Evolutionary conservation across 495 filamentous ascomycete species (phyloP), one percentile per base, ranked within the genome.

Genomic region (Rhypophila decipiens): DNA sequence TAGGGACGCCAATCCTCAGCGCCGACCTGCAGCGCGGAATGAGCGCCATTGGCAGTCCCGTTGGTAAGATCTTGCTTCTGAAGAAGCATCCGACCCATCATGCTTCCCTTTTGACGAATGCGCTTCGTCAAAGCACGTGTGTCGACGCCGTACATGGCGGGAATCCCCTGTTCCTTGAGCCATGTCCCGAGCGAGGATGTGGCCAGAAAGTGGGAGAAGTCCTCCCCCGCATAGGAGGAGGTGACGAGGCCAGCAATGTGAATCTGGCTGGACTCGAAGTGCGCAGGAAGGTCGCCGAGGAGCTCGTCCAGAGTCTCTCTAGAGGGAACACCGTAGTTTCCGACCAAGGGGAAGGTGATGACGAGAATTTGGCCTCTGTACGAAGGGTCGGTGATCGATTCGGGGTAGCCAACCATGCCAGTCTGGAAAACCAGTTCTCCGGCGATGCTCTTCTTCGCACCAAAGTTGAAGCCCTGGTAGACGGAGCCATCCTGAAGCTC

Each of bases 351-450:
- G 64, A 95, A 88, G 42, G 93, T 99, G 76, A 99, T 96, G 60
- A 97, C 91, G 57, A 96, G 74, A 48, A 97, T 97, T 72, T 99
- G 94, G 34, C 94, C 94, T 54, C 94, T 89, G 76, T 99, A 99
- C 24, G 93, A 97, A 29, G 93, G 94, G 59, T 97, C 94, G 61
- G 93, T 97, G 79, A 99, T 80, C 38, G 90, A 95, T 72, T 98
- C 93, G 24, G 93, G 90, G 62, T 98, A 98, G 51, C 93, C 93
- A 47, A 98, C 93, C 93, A 98, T 95, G 61, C 93, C 93, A 41
- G 93, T 98, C 76, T 98, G 93, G 73, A 98, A 98, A 67, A 98
- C 93, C 63, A 97, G 74, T 78, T 98, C 93, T 59, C 93, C 93
- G 48, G 91, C 84, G 57, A 93, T 80, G 62, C 85, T 94, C 76